These are phyloP conservation scores for Potentilla sterilis DNA, from an alignment of 306 rosid genomes.

Conservation along the genomic window DNA sequence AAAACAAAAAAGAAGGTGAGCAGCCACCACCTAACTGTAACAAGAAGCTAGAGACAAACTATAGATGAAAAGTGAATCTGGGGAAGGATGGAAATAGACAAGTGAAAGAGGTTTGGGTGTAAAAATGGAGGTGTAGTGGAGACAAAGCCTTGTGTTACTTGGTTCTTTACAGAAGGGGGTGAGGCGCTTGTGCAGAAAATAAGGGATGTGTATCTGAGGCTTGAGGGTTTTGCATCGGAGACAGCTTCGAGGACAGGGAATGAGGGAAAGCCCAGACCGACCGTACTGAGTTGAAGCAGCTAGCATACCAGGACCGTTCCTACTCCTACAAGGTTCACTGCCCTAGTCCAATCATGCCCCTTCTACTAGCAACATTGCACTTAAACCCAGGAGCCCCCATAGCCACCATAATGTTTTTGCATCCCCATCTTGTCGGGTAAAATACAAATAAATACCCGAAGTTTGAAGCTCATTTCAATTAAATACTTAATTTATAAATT, in stretches of 20 bases:
- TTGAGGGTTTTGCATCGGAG: conserved; percentile 31
- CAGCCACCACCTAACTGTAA: conserved; percentile 57
- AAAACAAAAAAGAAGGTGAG: conserved; percentile 57
- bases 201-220: conserved; percentile 19
- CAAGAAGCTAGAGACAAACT: conserved; percentile 14
- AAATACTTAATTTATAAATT: too few species aligned
- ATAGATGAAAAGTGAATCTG: conserved; percentile 6
- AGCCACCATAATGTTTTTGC: conserved; percentile 14
- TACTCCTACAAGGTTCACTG: not conserved
- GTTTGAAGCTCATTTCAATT: too few species aligned
- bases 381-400: conserved; percentile 3
- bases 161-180: not conserved
- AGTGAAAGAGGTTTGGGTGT: not conserved
- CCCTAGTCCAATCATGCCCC: conserved; percentile 33
- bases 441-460: too few species aligned
- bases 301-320: not conserved
- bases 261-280: conserved; percentile 37
- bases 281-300: conserved; percentile 15
- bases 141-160: conserved; percentile 23
- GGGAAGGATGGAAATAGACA: conserved; percentile 22
- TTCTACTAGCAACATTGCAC: conserved; percentile 3
- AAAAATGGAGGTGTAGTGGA: conserved; percentile 4
- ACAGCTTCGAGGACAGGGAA: conserved; percentile 35
- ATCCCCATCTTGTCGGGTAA: not conserved
- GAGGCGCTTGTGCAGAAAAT: conserved; percentile 16